These are phyloP conservation scores for Boletus vinaceobasis DNA, from an alignment of 768 basidiomycete genomes.

Conservation along the genomic window DNA sequence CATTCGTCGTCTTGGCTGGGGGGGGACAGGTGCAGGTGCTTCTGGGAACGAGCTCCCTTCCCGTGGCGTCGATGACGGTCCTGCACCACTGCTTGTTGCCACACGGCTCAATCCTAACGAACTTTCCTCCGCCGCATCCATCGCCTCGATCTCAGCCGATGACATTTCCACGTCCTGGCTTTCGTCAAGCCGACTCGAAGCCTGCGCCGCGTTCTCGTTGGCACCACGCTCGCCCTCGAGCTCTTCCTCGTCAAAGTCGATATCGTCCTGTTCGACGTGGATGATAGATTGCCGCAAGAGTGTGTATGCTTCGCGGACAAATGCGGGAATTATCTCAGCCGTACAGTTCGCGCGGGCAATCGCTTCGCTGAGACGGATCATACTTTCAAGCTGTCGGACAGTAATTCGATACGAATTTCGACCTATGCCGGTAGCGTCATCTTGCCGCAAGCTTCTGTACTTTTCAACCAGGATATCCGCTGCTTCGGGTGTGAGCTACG, in stretches of 20 bases:
- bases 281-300: constrained; percentile 96
- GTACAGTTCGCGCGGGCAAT: constrained; percentile 97
- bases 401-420: constrained; percentile 96
- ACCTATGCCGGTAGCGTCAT: constrained; percentile 84
- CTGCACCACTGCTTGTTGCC: constrained; percentile 34
- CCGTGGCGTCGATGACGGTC: constrained; percentile 33
- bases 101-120: constrained; percentile 39
- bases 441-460: constrained; percentile 87
- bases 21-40: constrained; percentile 34
- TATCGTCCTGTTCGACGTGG: constrained; percentile 98
- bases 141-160: constrained; percentile 54
- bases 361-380: constrained; percentile 97
- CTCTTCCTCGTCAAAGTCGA: constrained; percentile 95
- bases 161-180: constrained; percentile 65
- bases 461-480: constrained; percentile 93
- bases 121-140: constrained; percentile 48
- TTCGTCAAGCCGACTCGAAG: constrained; percentile 43
- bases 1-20: constrained; percentile 68
- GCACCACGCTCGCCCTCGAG: constrained; percentile 51
- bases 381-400: constrained; percentile 95
- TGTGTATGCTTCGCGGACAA: constrained; percentile 93
- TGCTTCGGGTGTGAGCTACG: constrained; percentile 87
- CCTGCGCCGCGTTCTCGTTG: constrained; percentile 32
- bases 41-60: constrained; percentile 28
- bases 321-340: constrained; percentile 91